Conservation (phyloP, 2,329 filamentous ascomycete species). For the Ceratocystis variospora region DNA sequence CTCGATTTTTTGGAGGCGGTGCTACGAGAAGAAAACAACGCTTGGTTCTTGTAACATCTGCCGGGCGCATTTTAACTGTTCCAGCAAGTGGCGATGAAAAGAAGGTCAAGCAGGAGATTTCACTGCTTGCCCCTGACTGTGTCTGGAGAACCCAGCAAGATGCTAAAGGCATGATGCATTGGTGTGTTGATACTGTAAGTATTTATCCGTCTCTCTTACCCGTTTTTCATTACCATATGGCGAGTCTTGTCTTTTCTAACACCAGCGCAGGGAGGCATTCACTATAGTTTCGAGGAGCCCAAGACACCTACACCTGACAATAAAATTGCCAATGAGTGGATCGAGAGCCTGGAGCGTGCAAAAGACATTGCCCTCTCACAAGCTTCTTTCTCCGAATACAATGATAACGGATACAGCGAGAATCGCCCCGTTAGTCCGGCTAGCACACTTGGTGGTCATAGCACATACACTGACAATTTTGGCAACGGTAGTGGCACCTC, state of each 20-base stretch:
- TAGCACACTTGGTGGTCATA: constrained; percentile 52
- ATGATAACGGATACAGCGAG: constrained; percentile 56
- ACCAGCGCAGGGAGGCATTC: constrained; percentile 59
- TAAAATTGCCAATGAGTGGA: constrained; percentile 65
- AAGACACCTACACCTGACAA: constrained; percentile 52
- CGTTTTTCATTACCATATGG: not conserved
- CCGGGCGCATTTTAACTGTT: constrained; percentile 76
- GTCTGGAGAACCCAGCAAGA: constrained; percentile 70
- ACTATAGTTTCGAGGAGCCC: constrained; percentile 87
- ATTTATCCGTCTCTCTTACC: not conserved
- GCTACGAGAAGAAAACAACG: constrained; percentile 86
- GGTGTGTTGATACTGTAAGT: constrained; percentile 88
- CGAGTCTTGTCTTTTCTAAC: constrained; percentile 5
- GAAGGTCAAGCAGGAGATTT: constrained; percentile 82
- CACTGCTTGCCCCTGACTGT: constrained; percentile 62
- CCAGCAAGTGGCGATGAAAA: constrained; percentile 92
- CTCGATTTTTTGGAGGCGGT: constrained; percentile 82
- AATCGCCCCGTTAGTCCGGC: constrained; percentile 60
- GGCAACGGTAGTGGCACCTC: constrained; percentile 23
- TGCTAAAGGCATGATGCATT: constrained; percentile 73
- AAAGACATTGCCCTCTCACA: constrained; percentile 72
- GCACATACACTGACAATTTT: constrained; percentile 40
- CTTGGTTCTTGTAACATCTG: constrained; percentile 88
- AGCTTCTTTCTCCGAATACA: constrained; percentile 46
- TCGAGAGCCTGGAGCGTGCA: constrained; percentile 75